Base-by-base conservation (phyloP, 2,329 filamentous ascomycete species). In the Xenoacremonium recifei region DNA sequence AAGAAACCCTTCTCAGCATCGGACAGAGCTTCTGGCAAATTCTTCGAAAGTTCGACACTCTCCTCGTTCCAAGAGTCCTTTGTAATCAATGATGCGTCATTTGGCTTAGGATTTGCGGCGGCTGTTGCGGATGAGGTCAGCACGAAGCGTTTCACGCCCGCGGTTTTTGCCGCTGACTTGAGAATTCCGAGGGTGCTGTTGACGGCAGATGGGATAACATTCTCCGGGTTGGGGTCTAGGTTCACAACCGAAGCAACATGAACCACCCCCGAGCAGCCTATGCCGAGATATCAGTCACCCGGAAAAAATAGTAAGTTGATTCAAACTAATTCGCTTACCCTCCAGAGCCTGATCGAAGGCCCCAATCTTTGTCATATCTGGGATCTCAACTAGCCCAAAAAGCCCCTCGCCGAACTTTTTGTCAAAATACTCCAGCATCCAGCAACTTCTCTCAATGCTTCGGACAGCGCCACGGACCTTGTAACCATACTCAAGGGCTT, bases 401-500 rank as follows among this genome's bases (percentile, higher is more conserved):
- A 49, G 53, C 12, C 59, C 66, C 1, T 42, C 21, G 1, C 62
- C 65, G 39, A 66, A 61, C n/a, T 59, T 52, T 16, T 61, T 51
- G 6, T 62, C 60, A 13, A 65, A 64, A 1, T 55, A 38, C 1
- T 50, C 41, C 2, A 30, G 39, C 6, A 67, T 32, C 63, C 66
- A 69, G 1, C 56, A 39, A 21, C 52, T 58, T 45, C 66, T 70
- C 3, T 55, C 48, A 0, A 45, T 20, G 34, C 61, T 50, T 1
- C 72, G 69, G 12, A 67, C 65, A 2, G 69, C 71, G 1, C 71
- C 72, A 12, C 70, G 68, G 13, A 76, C 72, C 4, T 59, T 61
- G 47, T 68, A 74, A 6, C 71, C 71, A 0, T 53, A 52, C 1
- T 51, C 38, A 0, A 73, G 60, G 10, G 71, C 57, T 35, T 70